phyloP scores from a whole-genome alignment of 176 grass and related monocot species.

The Cenchrus purpureus region DNA sequence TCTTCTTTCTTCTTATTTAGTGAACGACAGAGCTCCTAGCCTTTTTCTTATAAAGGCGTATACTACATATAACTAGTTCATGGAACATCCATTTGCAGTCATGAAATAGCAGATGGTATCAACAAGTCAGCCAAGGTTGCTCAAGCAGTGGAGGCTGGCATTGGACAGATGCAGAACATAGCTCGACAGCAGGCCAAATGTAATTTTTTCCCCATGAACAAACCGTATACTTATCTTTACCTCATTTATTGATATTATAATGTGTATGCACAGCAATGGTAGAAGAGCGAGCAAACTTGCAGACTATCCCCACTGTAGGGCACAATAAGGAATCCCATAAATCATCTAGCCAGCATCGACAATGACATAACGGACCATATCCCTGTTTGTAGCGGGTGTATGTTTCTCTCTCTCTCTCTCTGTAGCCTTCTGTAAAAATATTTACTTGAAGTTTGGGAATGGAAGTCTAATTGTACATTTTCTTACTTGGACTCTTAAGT shows the following conservation, averaged over 20 bases:
- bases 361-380: not conserved
- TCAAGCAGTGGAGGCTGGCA: constrained; percentile 63
- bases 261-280: constrained; percentile 54
- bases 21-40: not conserved
- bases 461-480: not conserved
- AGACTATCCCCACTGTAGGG: constrained; percentile 41
- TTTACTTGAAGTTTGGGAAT: not conserved
- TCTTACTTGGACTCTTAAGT: not conserved
- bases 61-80: not conserved
- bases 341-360: constrained; percentile 34
- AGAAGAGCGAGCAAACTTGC: constrained; percentile 66
- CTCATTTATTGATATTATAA: not conserved
- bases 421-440: not conserved
- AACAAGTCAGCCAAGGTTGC: constrained; percentile 75
- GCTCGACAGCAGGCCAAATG: constrained; percentile 62
- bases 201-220: constrained; percentile 36
- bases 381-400: not conserved
- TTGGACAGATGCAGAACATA: constrained; percentile 66
- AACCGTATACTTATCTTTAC: not conserved
- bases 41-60: not conserved
- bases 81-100: constrained; percentile 47
- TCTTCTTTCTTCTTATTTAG: constrained; percentile 1
- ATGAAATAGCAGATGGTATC: constrained; percentile 68
- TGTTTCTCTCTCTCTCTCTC: not conserved
- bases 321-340: constrained; percentile 37